A percentile compares a stretch with the other conserved stretches of the same genome.
phyloP scores from a whole-genome alignment of 2,329 filamentous ascomycete genomes.

The Talaromyces rugulosus region DNA sequence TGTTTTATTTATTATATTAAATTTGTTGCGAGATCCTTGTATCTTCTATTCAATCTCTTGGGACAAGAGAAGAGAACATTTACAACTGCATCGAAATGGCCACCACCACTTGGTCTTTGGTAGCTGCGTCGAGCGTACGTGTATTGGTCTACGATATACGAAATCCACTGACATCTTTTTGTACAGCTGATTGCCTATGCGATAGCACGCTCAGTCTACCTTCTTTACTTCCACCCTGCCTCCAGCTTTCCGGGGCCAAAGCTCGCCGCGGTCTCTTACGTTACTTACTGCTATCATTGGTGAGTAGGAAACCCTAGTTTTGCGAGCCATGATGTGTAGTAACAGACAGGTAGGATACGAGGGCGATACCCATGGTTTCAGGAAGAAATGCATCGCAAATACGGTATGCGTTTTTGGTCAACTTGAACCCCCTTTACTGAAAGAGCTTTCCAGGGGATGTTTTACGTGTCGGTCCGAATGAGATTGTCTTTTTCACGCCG shows the following conservation, averaged over 20 bases:
- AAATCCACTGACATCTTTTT: not conserved
- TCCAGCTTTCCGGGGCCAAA: constrained; percentile 2
- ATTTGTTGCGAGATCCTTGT: too few species aligned
- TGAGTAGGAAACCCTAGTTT: not conserved
- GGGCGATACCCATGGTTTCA: constrained; percentile 3
- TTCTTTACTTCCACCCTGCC: constrained; percentile 1
- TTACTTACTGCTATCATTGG: constrained; percentile 4
- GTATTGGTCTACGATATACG: not conserved
- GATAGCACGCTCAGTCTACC: not conserved
- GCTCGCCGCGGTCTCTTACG: not conserved
- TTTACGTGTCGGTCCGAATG: constrained; percentile 31
- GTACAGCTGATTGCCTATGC: not conserved
- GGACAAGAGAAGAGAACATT: too few species aligned
- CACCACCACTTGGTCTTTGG: not conserved
- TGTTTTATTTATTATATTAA: too few species aligned
- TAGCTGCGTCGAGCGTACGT: not conserved
- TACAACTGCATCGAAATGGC: too few species aligned
- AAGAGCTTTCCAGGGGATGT: constrained; percentile 12
- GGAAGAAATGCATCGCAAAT: not conserved
- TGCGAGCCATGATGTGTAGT: not conserved
- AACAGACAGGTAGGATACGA: not conserved
- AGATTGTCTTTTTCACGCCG: constrained; percentile 24
- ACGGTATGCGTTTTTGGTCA: not conserved
- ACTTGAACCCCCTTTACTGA: not conserved
- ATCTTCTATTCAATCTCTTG: too few species aligned